Percentiles rank a stretch among this genome's conserved stretches.
phyloP scores from a whole-genome alignment of 768 basidiomycete genomes.

The Kondoa malvinella region DNA sequence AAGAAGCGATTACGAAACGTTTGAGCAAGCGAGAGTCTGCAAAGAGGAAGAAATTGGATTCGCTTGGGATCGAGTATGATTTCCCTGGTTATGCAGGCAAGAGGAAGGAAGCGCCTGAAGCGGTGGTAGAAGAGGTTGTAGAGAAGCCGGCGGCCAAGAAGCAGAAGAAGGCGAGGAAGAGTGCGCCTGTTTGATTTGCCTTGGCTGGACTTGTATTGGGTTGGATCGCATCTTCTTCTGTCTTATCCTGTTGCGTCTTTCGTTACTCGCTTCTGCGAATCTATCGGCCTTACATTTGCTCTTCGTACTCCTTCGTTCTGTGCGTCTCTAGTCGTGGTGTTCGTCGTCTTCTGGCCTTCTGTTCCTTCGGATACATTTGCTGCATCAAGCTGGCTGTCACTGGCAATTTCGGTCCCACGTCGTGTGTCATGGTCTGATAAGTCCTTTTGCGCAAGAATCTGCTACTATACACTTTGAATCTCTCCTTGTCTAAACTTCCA shows the following conservation, averaged over 20 bases:
- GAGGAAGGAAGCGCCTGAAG: constrained; percentile 3
- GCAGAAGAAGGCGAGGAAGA: constrained; percentile 5
- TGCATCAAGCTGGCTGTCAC: no score
- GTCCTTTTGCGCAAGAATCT: no score
- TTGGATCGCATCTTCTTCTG: neutral
- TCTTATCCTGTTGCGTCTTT: neutral
- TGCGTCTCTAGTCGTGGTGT: no score
- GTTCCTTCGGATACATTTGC: no score
- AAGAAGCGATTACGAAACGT: constrained; percentile 47
- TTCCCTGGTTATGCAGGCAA: constrained; percentile 49
- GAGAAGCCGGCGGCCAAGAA: neutral
- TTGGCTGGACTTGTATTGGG: neutral
- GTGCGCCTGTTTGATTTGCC: constrained; percentile 1
- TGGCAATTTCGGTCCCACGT: no score
- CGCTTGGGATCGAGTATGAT: constrained; percentile 71
- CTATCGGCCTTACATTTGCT: no score
- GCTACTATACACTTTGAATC: no score
- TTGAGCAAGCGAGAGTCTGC: constrained; percentile 58
- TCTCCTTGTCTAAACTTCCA: no score
- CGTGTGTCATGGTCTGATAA: no score
- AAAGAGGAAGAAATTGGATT: constrained; percentile 60
- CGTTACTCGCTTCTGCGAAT: neutral
- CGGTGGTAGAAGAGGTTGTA: neutral
- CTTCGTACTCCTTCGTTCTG: no score
- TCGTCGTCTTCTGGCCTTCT: no score